A percentile compares a stretch with the other conserved stretches of the same genome.
Conservation (phyloP, 1,284 basidiomycete species). For the Ceratobasidium papillatum region DNA sequence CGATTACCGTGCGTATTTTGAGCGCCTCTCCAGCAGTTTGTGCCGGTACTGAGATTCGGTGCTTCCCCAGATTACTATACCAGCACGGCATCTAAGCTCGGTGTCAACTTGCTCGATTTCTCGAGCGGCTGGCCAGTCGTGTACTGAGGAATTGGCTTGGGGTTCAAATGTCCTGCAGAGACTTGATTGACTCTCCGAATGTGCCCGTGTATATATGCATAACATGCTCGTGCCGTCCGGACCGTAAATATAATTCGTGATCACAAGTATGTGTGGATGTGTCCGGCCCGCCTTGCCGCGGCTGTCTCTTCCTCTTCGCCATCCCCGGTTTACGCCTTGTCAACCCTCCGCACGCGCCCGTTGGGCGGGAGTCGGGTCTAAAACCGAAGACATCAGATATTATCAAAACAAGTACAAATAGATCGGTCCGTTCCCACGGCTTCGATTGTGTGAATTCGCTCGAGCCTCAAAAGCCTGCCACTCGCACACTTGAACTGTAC, state of each 20-base stretch:
- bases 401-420: no score
- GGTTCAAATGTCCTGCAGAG: constrained; percentile 33
- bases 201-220: constrained; percentile 21
- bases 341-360: constrained; percentile 12
- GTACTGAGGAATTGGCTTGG: constrained; percentile 19
- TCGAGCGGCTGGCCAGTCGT: constrained; percentile 46
- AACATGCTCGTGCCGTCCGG: constrained; percentile 31
- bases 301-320: not conserved
- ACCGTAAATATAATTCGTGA: constrained; percentile 17
- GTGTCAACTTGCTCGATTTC: constrained; percentile 46
- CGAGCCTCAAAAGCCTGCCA: constrained; percentile 32
- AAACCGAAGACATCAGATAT: not conserved
- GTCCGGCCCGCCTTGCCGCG: constrained; percentile 3
- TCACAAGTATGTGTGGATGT: not conserved
- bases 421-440: constrained; percentile 27
- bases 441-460: constrained; percentile 22
- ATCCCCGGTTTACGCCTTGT: constrained; percentile 27
- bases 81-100: constrained; percentile 48
- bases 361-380: not conserved
- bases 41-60: constrained; percentile 45
- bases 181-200: constrained; percentile 16
- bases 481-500: constrained; percentile 15
- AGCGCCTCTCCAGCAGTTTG: constrained; percentile 21
- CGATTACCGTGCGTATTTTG: constrained; percentile 55
- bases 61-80: constrained; percentile 59